Conservation (phyloP, 1,284 basidiomycete genomes). For the Phylloboletellus chloephorus region DNA sequence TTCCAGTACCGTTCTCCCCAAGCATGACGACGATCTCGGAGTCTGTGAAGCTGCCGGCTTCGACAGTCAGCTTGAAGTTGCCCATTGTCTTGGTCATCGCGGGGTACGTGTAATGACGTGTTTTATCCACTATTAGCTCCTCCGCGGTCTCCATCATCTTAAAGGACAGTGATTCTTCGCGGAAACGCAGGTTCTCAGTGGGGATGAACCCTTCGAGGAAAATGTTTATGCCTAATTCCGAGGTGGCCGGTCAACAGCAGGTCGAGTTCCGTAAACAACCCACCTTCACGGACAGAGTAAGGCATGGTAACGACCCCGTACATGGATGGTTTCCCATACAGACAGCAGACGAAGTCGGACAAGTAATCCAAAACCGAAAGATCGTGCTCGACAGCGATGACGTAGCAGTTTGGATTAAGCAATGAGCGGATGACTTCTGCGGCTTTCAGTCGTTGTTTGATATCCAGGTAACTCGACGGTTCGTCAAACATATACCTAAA, state of each 20-base stretch:
- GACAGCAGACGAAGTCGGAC: conserved; percentile 93
- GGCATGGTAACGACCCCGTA: conserved; percentile 99
- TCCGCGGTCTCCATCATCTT: conserved; percentile 95
- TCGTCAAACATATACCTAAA: conserved; percentile 94
- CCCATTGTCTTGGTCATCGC: conserved; percentile 95
- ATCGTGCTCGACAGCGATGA: conserved; percentile 97
- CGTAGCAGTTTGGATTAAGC: conserved; percentile 77
- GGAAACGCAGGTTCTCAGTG: conserved; percentile 96
- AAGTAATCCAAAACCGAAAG: conserved; percentile 94
- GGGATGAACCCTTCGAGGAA: conserved; percentile 97
- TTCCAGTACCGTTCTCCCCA: conserved; percentile 96
- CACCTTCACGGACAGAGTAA: conserved; percentile 93
- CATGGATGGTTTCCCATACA: conserved; percentile 95
- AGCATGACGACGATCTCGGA: conserved; percentile 97
- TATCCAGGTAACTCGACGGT: conserved; percentile 94
- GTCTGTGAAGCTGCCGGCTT: conserved; percentile 85
- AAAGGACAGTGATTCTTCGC: conserved; percentile 90
- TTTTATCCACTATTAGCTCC: conserved; percentile 78
- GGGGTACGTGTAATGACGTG: conserved; percentile 84
- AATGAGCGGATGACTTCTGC: conserved; percentile 92
- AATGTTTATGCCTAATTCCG: conserved; percentile 79
- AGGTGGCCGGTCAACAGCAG: conserved; percentile 1
- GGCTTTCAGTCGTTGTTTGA: conserved; percentile 91
- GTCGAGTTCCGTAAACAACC: conserved; percentile 16
- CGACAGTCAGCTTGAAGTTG: conserved; percentile 87